Evolutionary conservation across 1,139 yeast genomes (phyloP), one percentile per base, ranked within the genome.

Genomic region (Kurtzmaniella quercitrusa): DNA sequence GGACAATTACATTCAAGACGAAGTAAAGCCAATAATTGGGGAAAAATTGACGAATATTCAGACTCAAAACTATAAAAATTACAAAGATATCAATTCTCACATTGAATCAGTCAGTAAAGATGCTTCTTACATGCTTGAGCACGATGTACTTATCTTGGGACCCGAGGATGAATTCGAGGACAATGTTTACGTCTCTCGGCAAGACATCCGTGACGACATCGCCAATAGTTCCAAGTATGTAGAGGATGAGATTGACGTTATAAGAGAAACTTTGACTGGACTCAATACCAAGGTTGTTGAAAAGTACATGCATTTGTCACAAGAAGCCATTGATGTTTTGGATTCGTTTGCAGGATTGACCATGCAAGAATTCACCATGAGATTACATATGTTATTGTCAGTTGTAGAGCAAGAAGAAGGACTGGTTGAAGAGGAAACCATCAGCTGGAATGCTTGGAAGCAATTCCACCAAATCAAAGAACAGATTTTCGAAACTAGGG

Each of bases 291-390:
- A 46, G 10, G 49, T 73, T 14, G 49, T 69, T 23, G 57, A 52
- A 15, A 63, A 66, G 23, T 71, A 82, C 42, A 74, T 75, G 43
- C 56, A 57, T 3, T 66, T 70, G 11, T 73, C 84, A 46, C 77
- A 77, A 45, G 72, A 74, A 37, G 74, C 82, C 25, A 68, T 85
- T 46, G 90, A 84, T 50, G 73, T 82, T 1, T 73, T 81, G 56
- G 89, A 85, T 55, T 83, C 84, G 46, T 84, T 83, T 66, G 81
- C 83, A n/a, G 90, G 84, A 43, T 73, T 77, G 5, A 71, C 85
- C 15, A 70, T 83, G 44, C 73, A 66, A 47, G 88, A 82, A 49
- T 83, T 73, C 48, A 60, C 73, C 41, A 59, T 63, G 53, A 53
- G 65, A 43, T 63, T 75, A 41, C 59, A 68, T 2, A 48, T 50